These are phyloP conservation scores for Lepidopterella palustris DNA, from an alignment of 495 filamentous ascomycete genomes.

Conservation along the genomic window DNA sequence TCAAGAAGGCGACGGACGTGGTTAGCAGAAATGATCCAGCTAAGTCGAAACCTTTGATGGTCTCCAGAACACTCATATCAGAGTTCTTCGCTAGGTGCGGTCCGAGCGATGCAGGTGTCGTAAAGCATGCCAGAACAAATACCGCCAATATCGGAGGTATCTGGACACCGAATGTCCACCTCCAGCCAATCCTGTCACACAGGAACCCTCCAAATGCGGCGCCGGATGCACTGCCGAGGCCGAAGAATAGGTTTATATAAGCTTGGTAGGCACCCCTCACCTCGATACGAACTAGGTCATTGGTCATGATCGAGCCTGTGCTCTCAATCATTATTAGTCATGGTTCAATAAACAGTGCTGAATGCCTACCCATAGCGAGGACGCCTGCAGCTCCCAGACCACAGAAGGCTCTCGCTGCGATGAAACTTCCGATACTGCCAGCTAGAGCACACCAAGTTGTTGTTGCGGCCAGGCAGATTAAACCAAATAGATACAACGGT, in stretches of 20 bases:
- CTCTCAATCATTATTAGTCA: neutral
- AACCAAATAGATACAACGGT: conserved; percentile 57
- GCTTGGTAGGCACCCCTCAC: conserved; percentile 68
- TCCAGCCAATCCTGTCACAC: conserved; percentile 68
- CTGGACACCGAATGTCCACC: conserved; percentile 64
- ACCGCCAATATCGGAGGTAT: conserved; percentile 58
- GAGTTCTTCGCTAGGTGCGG: conserved; percentile 43
- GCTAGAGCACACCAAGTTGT: conserved; percentile 71
- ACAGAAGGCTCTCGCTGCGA: conserved; percentile 64
- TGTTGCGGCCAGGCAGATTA: conserved; percentile 55
- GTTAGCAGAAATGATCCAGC: conserved; percentile 60
- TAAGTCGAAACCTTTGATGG: conserved; percentile 62
- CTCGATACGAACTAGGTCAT: conserved; percentile 70
- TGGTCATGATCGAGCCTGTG: conserved; percentile 56
- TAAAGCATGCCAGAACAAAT: conserved; percentile 48
- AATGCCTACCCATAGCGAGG: conserved; percentile 53
- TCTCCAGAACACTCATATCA: conserved; percentile 46
- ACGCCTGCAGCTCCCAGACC: conserved; percentile 70
- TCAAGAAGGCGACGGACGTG: conserved; percentile 56
- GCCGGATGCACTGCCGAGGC: conserved; percentile 56
- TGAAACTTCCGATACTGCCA: conserved; percentile 63
- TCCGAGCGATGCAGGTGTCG: conserved; percentile 57
- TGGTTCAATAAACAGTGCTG: neutral
- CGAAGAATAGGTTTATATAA: conserved; percentile 66
- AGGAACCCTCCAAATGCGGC: conserved; percentile 68